A percentile compares a stretch with the other conserved stretches of the same genome.
Evolutionary conservation across 192 early-diverging fungal species (phyloP).

Genomic region (Coemansia sp.): DNA sequence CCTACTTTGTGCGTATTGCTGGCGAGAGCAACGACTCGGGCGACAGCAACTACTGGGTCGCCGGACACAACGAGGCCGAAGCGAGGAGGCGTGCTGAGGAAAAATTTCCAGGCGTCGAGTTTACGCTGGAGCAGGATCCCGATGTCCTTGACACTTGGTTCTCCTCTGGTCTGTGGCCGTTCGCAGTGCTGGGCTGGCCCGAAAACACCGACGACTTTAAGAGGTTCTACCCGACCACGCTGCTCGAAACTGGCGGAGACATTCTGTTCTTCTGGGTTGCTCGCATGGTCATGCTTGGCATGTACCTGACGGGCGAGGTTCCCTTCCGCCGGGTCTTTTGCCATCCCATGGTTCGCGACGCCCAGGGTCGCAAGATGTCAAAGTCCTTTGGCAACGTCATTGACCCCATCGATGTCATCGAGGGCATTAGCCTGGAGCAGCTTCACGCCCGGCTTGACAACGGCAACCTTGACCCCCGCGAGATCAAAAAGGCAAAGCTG

Average conservation of each 20-base stretch:
- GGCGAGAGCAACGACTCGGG: slow-evolving; percentile 54
- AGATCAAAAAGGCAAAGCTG: slow-evolving; percentile 82
- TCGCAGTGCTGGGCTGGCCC: slow-evolving; percentile 97
- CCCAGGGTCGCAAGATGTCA: slow-evolving; percentile 97
- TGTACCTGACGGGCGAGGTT: slow-evolving; percentile 90
- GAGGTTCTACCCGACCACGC: slow-evolving; percentile 83
- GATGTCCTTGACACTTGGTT: slow-evolving; percentile 99
- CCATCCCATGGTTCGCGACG: slow-evolving; percentile 97
- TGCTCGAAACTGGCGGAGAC: slow-evolving; percentile 98
- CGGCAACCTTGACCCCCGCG: slow-evolving; percentile 88
- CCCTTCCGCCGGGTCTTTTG: slow-evolving; percentile 95
- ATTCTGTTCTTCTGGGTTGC: slow-evolving; percentile 99
- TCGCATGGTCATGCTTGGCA: slow-evolving; percentile 98
- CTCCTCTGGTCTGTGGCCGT: slow-evolving; percentile 98
- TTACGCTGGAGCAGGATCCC: slow-evolving; percentile 89
- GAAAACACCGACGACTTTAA: slow-evolving; percentile 80
- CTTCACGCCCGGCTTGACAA: slow-evolving; percentile 73
- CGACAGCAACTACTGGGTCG: slow-evolving; percentile 82
- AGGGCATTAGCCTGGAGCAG: slow-evolving; percentile 79
- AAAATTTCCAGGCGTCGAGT: slow-evolving; percentile 74
- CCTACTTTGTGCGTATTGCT: slow-evolving; percentile 86
- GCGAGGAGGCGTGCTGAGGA: slow-evolving; percentile 71
- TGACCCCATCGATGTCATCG: slow-evolving; percentile 95
- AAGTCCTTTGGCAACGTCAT: slow-evolving; percentile 97
- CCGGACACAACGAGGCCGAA: slow-evolving; percentile 72